Conservation (phyloP, 2,329 filamentous ascomycete genomes). For the Sclerotinia spermophila region DNA sequence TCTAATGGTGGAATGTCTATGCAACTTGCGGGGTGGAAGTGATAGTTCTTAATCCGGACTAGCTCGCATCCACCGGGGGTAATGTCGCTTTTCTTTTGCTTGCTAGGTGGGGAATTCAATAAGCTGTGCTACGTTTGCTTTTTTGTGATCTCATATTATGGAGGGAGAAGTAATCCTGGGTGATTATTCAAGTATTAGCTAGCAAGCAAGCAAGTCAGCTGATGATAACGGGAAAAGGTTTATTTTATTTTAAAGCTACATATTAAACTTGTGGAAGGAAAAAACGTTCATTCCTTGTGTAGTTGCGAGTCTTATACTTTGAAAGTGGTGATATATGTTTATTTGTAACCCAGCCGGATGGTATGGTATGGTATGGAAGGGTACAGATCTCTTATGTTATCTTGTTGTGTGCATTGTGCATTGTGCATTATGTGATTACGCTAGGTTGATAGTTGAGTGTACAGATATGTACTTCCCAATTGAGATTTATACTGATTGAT, state of each 20-base stretch:
- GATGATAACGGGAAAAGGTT: too few relatives aligned
- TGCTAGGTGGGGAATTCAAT: not conserved
- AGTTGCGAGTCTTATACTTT: not conserved
- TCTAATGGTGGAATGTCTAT: too few relatives aligned
- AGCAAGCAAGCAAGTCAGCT: not conserved
- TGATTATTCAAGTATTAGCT: not conserved
- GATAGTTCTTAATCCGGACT: not conserved
- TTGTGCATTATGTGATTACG: not conserved
- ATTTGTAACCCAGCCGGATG: not conserved
- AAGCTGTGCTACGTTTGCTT: not conserved
- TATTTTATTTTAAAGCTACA: too few relatives aligned
- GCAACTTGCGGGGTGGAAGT: not conserved
- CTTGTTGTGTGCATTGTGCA: not conserved
- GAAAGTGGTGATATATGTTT: not conserved
- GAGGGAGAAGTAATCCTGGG: not conserved
- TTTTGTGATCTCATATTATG: not conserved
- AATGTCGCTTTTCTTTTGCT: not conserved
- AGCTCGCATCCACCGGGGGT: not conserved
- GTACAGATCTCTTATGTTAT: not conserved
- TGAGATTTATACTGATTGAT: too few relatives aligned
- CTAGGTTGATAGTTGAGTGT: not conserved
- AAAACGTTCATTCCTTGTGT: not conserved
- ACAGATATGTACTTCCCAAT: too few relatives aligned
- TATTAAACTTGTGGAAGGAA: too few relatives aligned
- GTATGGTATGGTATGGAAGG: not conserved